Conservation (phyloP, 2,329 filamentous ascomycete species). For the Alternaria arbusti region DNA sequence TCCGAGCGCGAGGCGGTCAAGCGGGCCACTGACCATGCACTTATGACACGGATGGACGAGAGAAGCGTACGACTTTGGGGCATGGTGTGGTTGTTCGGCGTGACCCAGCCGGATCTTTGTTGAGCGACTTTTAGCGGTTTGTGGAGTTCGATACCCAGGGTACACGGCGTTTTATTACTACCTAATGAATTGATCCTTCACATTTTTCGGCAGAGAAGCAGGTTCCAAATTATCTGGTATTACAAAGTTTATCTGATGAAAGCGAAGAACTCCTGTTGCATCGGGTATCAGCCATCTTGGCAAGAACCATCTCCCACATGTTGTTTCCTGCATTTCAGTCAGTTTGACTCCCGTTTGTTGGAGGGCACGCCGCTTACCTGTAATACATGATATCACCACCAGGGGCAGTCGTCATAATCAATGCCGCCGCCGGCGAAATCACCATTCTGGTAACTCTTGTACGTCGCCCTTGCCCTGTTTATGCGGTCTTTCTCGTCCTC, state of each 20-base stretch:
- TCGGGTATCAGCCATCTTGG: background rate
- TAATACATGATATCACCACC: background rate
- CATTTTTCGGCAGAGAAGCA: background rate
- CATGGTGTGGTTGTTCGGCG: conserved; percentile 19
- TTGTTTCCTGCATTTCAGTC: background rate
- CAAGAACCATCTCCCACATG: background rate
- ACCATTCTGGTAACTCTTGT: background rate
- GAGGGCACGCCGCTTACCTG: background rate
- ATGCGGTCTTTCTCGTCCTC: background rate
- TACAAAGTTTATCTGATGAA: background rate
- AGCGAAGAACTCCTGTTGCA: background rate
- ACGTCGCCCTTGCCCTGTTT: background rate
- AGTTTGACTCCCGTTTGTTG: background rate
- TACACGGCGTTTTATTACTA: background rate
- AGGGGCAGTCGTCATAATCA: background rate
- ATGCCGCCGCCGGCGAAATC: background rate
- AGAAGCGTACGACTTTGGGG: conserved; percentile 12
- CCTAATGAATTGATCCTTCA: background rate
- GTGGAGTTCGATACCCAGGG: conserved; percentile 1
- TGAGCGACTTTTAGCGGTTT: background rate
- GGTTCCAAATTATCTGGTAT: background rate
- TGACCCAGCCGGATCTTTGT: conserved; percentile 6
- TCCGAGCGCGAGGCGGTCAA: background rate
- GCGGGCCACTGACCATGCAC: background rate
- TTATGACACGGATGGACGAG: conserved; percentile 15